These are phyloP conservation scores for Rhodotorula diobovata DNA, from an alignment of 768 basidiomycete genomes.

Conservation along the genomic window DNA sequence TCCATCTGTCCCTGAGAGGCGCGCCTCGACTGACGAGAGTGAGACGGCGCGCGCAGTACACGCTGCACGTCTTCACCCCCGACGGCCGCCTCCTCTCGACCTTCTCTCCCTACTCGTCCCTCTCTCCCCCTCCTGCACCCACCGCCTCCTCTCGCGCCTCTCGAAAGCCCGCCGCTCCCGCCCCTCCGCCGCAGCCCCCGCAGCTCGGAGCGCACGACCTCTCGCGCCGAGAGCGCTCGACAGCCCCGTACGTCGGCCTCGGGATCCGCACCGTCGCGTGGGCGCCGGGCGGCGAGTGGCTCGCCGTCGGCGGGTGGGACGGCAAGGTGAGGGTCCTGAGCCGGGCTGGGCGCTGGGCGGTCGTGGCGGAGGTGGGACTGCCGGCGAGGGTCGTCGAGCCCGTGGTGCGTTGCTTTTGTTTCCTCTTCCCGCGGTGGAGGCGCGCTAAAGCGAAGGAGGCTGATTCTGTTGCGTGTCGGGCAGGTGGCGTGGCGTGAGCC, in stretches of 20 bases:
- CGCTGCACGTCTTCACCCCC: constrained; percentile 46
- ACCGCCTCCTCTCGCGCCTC: neutral
- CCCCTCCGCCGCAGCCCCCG: neutral
- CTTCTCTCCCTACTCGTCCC: constrained; percentile 39
- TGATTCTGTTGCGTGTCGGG: neutral
- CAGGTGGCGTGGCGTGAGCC: constrained; percentile 33
- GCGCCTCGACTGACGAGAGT: neutral
- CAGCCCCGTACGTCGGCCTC: constrained; percentile 31
- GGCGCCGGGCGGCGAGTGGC: constrained; percentile 30
- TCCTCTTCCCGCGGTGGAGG: neutral
- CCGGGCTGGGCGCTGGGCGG: constrained; percentile 7
- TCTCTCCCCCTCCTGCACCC: constrained; percentile 18
- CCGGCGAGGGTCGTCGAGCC: neutral
- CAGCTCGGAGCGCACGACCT: neutral
- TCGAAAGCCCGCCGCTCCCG: neutral
- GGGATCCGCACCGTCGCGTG: constrained; percentile 40
- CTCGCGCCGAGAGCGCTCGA: constrained; percentile 5
- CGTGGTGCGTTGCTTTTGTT: constrained; percentile 5
- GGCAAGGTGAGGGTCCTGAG: constrained; percentile 33
- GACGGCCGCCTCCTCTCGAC: constrained; percentile 45
- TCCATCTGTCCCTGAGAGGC: neutral
- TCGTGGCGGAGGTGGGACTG: neutral
- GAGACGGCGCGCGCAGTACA: constrained; percentile 41
- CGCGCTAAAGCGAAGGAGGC: neutral
- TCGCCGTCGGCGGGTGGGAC: constrained; percentile 42